Evolutionary conservation across 805 yeast genomes (phyloP).

Genomic region (Metschnikowia gruessii): DNA sequence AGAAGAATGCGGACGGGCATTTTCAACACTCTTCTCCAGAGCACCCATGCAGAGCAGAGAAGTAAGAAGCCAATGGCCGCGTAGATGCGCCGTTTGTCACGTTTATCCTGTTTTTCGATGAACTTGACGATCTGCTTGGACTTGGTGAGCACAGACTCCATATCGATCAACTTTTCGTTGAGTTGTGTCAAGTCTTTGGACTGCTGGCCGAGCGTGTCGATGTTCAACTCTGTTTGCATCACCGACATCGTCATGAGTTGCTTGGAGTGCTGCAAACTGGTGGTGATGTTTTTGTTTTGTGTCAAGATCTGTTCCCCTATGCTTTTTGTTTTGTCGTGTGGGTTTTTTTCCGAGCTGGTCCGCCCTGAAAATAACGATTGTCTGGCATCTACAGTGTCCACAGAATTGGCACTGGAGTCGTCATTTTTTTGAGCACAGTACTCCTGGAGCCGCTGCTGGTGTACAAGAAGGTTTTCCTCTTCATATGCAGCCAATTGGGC

Average conservation of each 20-base stretch:
- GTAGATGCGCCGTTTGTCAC: conserved; percentile 49
- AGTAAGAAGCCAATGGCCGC: conserved; percentile 45
- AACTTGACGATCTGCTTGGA: conserved; percentile 47
- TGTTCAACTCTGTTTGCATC: conserved; percentile 49
- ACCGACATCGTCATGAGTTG: conserved; percentile 49
- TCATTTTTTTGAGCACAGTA: conserved; percentile 10
- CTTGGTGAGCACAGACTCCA: conserved; percentile 39
- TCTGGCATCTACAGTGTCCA: conserved; percentile 2
- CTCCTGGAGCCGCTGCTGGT: conserved; percentile 31
- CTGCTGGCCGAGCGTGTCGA: conserved; percentile 47
- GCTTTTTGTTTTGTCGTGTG: conserved; percentile 15
- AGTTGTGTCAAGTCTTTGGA: conserved; percentile 39
- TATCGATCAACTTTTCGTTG: conserved; percentile 40
- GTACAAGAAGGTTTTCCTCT: conserved; percentile 28
- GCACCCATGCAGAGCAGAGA: conserved; percentile 46
- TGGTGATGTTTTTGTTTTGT: conserved; percentile 47
- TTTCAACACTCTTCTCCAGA: conserved; percentile 48
- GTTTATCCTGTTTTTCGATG: conserved; percentile 50
- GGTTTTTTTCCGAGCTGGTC: conserved; percentile 3
- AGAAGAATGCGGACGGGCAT: conserved; percentile 43
- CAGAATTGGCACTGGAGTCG: background rate
- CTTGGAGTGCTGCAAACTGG: conserved; percentile 46
- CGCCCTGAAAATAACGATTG: conserved; percentile 14
- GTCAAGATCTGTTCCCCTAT: conserved; percentile 42
- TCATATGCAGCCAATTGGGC: conserved; percentile 29